Base-by-base conservation (phyloP, 495 filamentous ascomycete genomes). In the Aspergillus leporis region DNA sequence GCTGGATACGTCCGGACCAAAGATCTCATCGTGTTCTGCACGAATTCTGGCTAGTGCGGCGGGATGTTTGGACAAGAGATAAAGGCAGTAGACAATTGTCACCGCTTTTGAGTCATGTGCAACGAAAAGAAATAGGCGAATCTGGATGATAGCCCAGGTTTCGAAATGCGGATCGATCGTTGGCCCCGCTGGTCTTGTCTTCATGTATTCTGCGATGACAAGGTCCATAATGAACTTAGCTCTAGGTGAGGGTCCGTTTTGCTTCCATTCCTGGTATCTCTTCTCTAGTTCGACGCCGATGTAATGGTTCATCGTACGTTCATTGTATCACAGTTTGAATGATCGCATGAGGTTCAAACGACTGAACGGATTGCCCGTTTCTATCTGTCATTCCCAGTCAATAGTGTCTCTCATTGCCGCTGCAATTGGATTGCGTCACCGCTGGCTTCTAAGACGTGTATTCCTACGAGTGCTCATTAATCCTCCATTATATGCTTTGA, bases 51-150 rank as follows among this genome's bases (percentile, higher is more conserved):
- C 22, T 14, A 55, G 10, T 8, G 18, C 18, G 21, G 22, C 22
- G 1, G 52, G 52, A 10, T 55, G 21, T 4, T 55, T 55, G 7
- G 32, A 43, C 6, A 55, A 18, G 14, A 55, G 52, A 10, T 55
- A 55, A 7, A 55, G 6, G 10, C 25, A 23, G 14, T 51, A 51
- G 5, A 51, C 19, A 12, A 51, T 34, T 5, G 55, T 50, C 16
- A 16, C 32, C 18, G 55, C 55, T 2, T 16, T 40, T 5, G 55
- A 57, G 19, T 57, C 55, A 13, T 57, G 55, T 1, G 46, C 55
- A 21, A 47, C 55, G n/a, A 57, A 57, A 2, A 57, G 55, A 21
- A 57, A 57, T 3, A 47, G 40, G 2, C 55, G 55, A n/a, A 57
- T 51, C 19, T 50, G 55, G 3, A 41, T 50, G 0, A 46, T 57